Evolutionary conservation across 176 grass and related monocot species (phyloP), one percentile per base, ranked within the genome.

Genomic region (Oryza glumipatula): DNA sequence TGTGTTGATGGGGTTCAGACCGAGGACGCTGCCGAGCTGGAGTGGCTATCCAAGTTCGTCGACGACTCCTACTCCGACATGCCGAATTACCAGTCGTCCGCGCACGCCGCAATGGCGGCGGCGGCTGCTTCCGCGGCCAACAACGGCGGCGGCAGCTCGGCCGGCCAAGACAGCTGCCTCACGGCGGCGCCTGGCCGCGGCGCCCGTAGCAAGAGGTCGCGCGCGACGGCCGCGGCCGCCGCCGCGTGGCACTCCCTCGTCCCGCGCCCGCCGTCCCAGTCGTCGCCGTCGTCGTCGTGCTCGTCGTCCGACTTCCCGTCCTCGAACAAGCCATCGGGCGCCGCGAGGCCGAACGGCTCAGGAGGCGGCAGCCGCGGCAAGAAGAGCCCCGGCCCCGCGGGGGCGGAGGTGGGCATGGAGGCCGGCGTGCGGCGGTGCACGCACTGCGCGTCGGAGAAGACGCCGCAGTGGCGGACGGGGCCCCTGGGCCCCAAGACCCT

Each of bases 391-490:
- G 78, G 78, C 3, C 45, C 73, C 0, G n/a, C 28, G 9, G 76
- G 43, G 0, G 17, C 35, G 0, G 89, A 92, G 68, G 70, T 79
- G 46, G 90, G 91, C 2, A 32, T 90, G 36, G 96, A 98, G 44
- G 93, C 83, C 81, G 88, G 92, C 32, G 90, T 99, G 51, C 87
- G 97, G 10, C 88, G 94, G 47, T 99, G 97, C 92, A 99, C 94
- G 56, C 97, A 99, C 88, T 99, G 97, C 85, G 97, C 93, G 22
- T 99, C 97, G 39, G 97, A 99, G 86, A 99, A 99, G 91, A 99
- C 97, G 45, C 97, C 97, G 70, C 97, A 99, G 89, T 99, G 97
- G 97, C 79, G 97, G 78, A 94, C 97, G 54, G 97, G 97, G 4
- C 97, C 97, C 0, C 88, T 99, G 16, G 97, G 97, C 8, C 94